Evolutionary conservation across 2,329 filamentous ascomycete species (phyloP), one percentile per base, ranked within the genome.

Genomic region (Sodiomyces alkalinus): DNA sequence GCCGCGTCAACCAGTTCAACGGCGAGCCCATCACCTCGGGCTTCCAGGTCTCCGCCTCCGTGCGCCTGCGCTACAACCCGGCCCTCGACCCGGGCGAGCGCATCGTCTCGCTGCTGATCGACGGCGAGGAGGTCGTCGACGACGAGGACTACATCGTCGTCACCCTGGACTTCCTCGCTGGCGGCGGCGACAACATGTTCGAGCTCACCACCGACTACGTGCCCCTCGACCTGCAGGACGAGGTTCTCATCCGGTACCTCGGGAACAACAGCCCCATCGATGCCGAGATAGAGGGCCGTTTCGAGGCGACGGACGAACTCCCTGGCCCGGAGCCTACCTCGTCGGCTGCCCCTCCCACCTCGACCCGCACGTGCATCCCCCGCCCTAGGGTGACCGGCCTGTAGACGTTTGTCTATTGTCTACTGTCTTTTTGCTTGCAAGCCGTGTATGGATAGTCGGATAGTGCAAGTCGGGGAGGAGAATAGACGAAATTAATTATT

Each of bases 181-280:
- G 60, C 3, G 70, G 68, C 3, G 74, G 72, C 10, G 74, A 78
- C 39, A 75, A 74, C 41, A 67, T 76, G 42, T 59, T 73, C 14
- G 39, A 46, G n/a, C 22, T 39, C 1, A 44, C 40, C 6, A 42
- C 35, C 16, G 47, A 51, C 29, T 61, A 62, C 24, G 47, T 57
- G 17, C 54, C 51, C 5, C 52, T 71, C 3, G 64, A 69, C 16
- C 60, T 57, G 1, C 58, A 68, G 43, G 66, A 68, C 23, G 57
- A 69, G 40, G 62, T 71, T 0, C 52, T 71, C 3, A 53, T 55
- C 5, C 42, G 48, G 19, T 72, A 74, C 37, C 55, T 74, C 22
- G 35, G 52, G 33, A 47, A 50, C 4, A 45, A 58, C 29, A 62
- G 50, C 28, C 68, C 68, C 2, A 48, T 74, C 17, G 46, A 61